phyloP scores from a whole-genome alignment of 352 stramenopile species.

The Pythium phragmiticola region DNA sequence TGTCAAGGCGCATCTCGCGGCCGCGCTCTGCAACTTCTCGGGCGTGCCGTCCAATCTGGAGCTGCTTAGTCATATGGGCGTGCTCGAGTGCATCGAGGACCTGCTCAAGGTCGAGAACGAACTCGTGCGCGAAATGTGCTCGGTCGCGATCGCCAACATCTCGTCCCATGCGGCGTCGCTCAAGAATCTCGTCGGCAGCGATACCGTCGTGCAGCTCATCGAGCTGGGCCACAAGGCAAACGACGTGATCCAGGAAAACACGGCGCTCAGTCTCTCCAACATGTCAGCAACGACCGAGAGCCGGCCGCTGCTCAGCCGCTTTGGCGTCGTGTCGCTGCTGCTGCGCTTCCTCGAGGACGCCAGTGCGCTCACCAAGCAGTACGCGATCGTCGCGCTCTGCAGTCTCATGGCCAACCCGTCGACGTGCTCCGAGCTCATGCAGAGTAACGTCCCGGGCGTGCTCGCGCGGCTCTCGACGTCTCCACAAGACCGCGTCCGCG shows the following conservation, averaged over 20 bases:
- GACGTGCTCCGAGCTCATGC: slow-evolving; percentile 62
- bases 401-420: slow-evolving; percentile 57
- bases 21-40: slow-evolving; percentile 79
- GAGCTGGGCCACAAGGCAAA: slow-evolving; percentile 55
- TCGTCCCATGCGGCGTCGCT: slow-evolving; percentile 60
- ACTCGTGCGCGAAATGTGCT: slow-evolving; percentile 63
- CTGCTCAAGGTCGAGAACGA: slow-evolving; percentile 74
- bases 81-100: slow-evolving; percentile 73
- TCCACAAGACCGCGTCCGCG: slow-evolving; percentile 53
- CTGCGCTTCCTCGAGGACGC: slow-evolving; percentile 63
- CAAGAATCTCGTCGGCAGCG: slow-evolving; percentile 63
- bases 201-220: slow-evolving; percentile 65
- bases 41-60: slow-evolving; percentile 69
- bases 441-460: slow-evolving; percentile 61
- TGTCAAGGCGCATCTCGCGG: slow-evolving; percentile 64
- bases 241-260: slow-evolving; percentile 66
- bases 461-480: slow-evolving; percentile 45
- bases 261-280: slow-evolving; percentile 70
- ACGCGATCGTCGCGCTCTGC: slow-evolving; percentile 67
- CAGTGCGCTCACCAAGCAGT: slow-evolving; percentile 57
- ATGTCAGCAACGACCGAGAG: slow-evolving; percentile 63
- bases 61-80: slow-evolving; percentile 53
- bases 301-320: slow-evolving; percentile 51
- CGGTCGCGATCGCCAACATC: slow-evolving; percentile 74
- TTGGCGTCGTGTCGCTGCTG: slow-evolving; percentile 68